Percentiles rank a stretch among this genome's conserved stretches.
phyloP scores from a whole-genome alignment of 2,329 filamentous ascomycete species.

The Cucurbitaria berberidis region DNA sequence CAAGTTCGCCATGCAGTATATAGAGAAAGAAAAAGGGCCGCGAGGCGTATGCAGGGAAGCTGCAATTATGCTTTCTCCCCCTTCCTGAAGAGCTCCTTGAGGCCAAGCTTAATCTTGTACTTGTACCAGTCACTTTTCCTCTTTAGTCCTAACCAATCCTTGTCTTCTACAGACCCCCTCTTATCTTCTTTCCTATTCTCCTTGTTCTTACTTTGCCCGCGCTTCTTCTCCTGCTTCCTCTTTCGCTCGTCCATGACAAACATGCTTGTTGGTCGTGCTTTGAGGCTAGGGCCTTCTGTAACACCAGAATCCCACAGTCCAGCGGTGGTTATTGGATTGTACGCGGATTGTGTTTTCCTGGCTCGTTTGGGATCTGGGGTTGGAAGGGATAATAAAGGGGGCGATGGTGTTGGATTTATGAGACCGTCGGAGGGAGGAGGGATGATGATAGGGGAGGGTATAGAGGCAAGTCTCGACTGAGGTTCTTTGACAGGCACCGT shows the following conservation, averaged over 20 bases:
- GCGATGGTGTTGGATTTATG: constrained; percentile 11
- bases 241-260: constrained; percentile 43
- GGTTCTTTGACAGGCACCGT: constrained; percentile 5
- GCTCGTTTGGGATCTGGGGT: constrained; percentile 23
- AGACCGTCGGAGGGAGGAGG: constrained; percentile 17
- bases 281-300: constrained; percentile 33
- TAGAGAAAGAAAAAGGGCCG: background rate
- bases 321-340: constrained; percentile 42
- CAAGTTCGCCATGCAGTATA: background rate
- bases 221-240: constrained; percentile 36
- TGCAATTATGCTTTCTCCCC: constrained; percentile 12
- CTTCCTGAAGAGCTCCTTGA: constrained; percentile 15
- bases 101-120: constrained; percentile 20
- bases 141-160: constrained; percentile 8
- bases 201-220: constrained; percentile 34
- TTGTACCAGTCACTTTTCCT: constrained; percentile 20
- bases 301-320: constrained; percentile 47
- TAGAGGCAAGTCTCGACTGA: constrained; percentile 1
- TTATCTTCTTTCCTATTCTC: constrained; percentile 27
- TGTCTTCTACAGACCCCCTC: constrained; percentile 13
- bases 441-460: constrained; percentile 21
- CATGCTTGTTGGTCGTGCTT: constrained; percentile 42
- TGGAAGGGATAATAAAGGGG: constrained; percentile 21
- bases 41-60: background rate
- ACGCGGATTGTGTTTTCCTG: constrained; percentile 39